Evolutionary conservation across 1,284 basidiomycete species (phyloP).

Genomic region (Heterobasidion irregulare): DNA sequence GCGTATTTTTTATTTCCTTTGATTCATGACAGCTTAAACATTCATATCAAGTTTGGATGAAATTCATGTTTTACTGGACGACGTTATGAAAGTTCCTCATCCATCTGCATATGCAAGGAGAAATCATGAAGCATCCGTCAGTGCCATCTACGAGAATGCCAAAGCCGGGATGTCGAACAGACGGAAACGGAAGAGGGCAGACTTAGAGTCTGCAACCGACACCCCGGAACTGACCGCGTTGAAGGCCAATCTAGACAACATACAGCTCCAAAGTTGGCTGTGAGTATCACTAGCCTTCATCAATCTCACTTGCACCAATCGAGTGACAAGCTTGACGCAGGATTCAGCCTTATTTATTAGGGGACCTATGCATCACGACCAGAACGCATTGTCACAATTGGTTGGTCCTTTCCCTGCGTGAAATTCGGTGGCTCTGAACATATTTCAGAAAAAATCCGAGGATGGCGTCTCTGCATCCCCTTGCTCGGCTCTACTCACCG

Average conservation of each 20-base stretch:
- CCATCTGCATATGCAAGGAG: conserved; percentile 48
- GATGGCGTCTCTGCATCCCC: conserved; percentile 12
- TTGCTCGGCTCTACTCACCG: conserved; percentile 40
- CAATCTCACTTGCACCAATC: conserved; percentile 3
- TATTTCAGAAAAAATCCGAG: conserved; percentile 23
- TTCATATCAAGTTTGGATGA: conserved; percentile 41
- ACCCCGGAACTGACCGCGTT: conserved; percentile 35
- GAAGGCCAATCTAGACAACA: conserved; percentile 37
- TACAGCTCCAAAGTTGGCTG: conserved; percentile 53
- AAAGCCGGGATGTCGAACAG: conserved; percentile 24
- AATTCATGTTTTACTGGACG: conserved; percentile 34
- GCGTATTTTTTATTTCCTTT: conserved; percentile 3
- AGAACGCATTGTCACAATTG: conserved; percentile 43
- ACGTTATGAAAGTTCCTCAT: conserved; percentile 45
- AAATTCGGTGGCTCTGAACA: conserved; percentile 6
- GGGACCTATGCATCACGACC: conserved; percentile 53
- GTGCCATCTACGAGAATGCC: conserved; percentile 36
- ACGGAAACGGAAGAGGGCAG: conserved; percentile 35
- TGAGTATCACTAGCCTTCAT: conserved; percentile 21
- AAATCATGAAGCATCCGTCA: conserved; percentile 41
- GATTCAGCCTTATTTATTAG: conserved; percentile 56
- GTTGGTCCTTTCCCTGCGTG: conserved; percentile 23
- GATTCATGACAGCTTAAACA: neutral
- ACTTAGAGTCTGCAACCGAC: conserved; percentile 20
- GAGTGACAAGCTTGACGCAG: conserved; percentile 32